Evolutionary conservation across 805 yeast genomes (phyloP).

Genomic region (Starmera dryadoides): DNA sequence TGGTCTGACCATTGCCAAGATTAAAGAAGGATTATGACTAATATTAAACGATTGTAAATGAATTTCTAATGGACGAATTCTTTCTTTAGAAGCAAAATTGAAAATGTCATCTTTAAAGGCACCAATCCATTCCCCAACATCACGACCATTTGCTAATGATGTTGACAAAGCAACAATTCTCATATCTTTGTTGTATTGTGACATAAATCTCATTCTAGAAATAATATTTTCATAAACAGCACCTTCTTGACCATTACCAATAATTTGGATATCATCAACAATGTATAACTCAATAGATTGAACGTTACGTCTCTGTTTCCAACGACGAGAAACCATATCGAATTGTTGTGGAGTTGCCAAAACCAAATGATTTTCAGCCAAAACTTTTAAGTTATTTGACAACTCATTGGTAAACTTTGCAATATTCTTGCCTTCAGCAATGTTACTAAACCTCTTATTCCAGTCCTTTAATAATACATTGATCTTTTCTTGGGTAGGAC

Average conservation of each 20-base stretch:
- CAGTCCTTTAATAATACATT: conserved; percentile 43
- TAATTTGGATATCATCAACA: conserved; percentile 63
- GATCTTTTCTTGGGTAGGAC: conserved; percentile 51
- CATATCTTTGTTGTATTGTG: conserved; percentile 50
- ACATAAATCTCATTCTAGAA: conserved; percentile 65
- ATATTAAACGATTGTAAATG: conserved; percentile 43
- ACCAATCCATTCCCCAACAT: conserved; percentile 84
- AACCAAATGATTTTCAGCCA: conserved; percentile 59
- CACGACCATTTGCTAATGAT: conserved; percentile 68
- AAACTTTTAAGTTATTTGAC: conserved; percentile 41
- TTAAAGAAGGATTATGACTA: conserved; percentile 44
- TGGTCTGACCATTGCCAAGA: conserved; percentile 44
- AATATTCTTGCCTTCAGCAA: conserved; percentile 54
- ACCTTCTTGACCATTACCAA: conserved; percentile 55
- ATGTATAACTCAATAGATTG: conserved; percentile 63
- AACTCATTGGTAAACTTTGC: conserved; percentile 47
- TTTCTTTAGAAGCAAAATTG: conserved; percentile 62
- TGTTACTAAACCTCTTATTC: conserved; percentile 36
- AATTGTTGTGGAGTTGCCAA: conserved; percentile 78
- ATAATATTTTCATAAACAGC: conserved; percentile 61
- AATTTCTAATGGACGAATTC: conserved; percentile 50
- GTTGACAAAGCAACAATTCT: conserved; percentile 67
- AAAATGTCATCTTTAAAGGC: conserved; percentile 50
- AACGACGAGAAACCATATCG: conserved; percentile 64
- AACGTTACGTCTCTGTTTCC: conserved; percentile 73